Percentiles rank a stretch among this genome's conserved stretches.
Evolutionary conservation across 2,329 filamentous ascomycete genomes (phyloP).

Genomic region (Gaeumannomyces tritici): DNA sequence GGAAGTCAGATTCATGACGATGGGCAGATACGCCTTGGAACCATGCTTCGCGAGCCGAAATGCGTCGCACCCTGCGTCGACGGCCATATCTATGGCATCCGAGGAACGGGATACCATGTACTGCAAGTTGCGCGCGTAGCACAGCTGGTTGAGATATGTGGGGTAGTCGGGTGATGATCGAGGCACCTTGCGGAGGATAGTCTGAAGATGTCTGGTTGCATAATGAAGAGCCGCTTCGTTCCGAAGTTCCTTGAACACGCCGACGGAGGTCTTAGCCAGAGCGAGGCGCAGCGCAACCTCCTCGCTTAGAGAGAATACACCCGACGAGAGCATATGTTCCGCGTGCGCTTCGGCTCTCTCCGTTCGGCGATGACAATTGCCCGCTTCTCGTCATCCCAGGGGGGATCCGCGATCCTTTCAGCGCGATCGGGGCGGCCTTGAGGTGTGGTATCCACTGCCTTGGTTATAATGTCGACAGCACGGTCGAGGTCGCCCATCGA

Average conservation of each 20-base stretch:
- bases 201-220: neutral
- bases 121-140: neutral
- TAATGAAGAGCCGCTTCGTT: neutral
- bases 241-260: neutral
- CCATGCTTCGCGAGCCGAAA: neutral
- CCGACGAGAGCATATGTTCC: too few relatives aligned
- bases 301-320: neutral
- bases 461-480: too few relatives aligned
- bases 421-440: too few relatives aligned
- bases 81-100: neutral
- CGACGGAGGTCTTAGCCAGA: neutral
- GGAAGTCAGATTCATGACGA: too few relatives aligned
- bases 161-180: neutral
- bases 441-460: too few relatives aligned
- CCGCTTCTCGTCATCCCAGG: too few relatives aligned
- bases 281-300: neutral
- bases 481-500: too few relatives aligned
- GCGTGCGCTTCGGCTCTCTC: too few relatives aligned
- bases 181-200: neutral
- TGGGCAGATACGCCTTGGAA: too few relatives aligned
- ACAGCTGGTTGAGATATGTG: neutral
- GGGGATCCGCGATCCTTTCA: too few relatives aligned
- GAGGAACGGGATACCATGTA: neutral
- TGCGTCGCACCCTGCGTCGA: neutral
- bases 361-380: too few relatives aligned